Base-by-base conservation (phyloP, 208 protist genomes). In the Acanthamoeba lenticulata region DNA sequence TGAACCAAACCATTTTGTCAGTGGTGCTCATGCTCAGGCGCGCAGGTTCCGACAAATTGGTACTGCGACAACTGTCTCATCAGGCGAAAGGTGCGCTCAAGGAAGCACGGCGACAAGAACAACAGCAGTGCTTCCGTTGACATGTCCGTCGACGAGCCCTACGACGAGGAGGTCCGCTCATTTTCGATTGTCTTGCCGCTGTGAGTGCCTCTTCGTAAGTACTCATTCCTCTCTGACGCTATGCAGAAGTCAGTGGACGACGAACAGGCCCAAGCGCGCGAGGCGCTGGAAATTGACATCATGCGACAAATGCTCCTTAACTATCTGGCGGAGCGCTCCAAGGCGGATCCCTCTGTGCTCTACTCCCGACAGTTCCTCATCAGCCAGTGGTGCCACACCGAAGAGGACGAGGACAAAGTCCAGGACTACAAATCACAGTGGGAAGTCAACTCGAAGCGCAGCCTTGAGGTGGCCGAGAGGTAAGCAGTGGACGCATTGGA, bases 281-380 rank as follows among this genome's bases (percentile, higher is more conserved):
- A 93, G 47, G 32, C 38, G 19, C 32, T 55, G 2, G 89, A 93
- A 29, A 81, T 93, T 9, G 89, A 81, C 24, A 40, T 81, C 42
- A 93, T 93, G 89, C 52, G 89, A 17, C 62, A 57, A 17, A 44
- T 93, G 57, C 67, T 93, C 19, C 65, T 93, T 1, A 81, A 93
- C 60, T 93, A 93, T 32, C 40, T 93, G 27, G 60, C n/a, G 17
- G 67, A 93, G 67, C n/a, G 42, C 19, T 24, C 89, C 89, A 74
- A 62, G 24, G 24, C 36, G 36, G 89, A 93, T 44, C 67, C 67
- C 3, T 93, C 89, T 15, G 40, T 93, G 34, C 15, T 74, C 60
- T 93, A 44, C 42, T 72, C 89, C 13, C 89, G 89, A 55, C 89
- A 93, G 55, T 93, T 93, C 45, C 55, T 93, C 62, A 93, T 93